phyloP scores from a whole-genome alignment of 805 yeast genomes.

The Yamadazyma sp. region DNA sequence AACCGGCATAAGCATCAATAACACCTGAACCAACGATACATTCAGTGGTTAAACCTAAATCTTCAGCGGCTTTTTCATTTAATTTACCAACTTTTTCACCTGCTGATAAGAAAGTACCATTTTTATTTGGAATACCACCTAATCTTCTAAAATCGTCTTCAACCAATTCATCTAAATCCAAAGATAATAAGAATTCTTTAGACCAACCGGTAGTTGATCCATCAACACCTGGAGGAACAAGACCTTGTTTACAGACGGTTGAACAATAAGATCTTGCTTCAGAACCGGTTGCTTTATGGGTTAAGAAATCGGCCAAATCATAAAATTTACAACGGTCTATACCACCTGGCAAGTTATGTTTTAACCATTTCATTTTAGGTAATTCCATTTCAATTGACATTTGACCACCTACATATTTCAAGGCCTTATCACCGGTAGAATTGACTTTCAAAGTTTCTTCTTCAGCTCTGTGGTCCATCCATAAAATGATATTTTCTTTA shows the following conservation, averaged over 20 bases:
- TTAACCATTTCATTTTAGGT: slow-evolving; percentile 96
- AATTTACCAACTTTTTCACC: slow-evolving; percentile 87
- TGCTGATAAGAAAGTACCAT: slow-evolving; percentile 76
- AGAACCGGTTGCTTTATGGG: slow-evolving; percentile 84
- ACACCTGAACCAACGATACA: slow-evolving; percentile 94
- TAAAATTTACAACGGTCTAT: slow-evolving; percentile 72
- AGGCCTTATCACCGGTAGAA: slow-evolving; percentile 70
- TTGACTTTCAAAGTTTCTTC: slow-evolving; percentile 79
- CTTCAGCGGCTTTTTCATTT: slow-evolving; percentile 63
- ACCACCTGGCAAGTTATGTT: slow-evolving; percentile 69
- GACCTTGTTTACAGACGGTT: slow-evolving; percentile 93
- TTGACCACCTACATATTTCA: slow-evolving; percentile 93
- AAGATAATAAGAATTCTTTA: slow-evolving; percentile 60
- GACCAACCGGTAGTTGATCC: slow-evolving; percentile 89
- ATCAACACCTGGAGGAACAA: slow-evolving; percentile 89
- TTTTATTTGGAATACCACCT: slow-evolving; percentile 78
- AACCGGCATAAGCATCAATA: slow-evolving; percentile 97
- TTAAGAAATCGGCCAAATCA: slow-evolving; percentile 88
- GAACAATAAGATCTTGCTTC: slow-evolving; percentile 89
- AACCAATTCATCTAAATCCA: slow-evolving; percentile 74
- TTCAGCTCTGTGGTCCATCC: slow-evolving; percentile 98
- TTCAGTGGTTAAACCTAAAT: slow-evolving; percentile 74
- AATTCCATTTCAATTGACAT: slow-evolving; percentile 99
- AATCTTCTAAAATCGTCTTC: slow-evolving; percentile 73
- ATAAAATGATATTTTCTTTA: slow-evolving; percentile 79